phyloP scores from a whole-genome alignment of 202 grass and related monocot species.

The Zoysia matrella region DNA sequence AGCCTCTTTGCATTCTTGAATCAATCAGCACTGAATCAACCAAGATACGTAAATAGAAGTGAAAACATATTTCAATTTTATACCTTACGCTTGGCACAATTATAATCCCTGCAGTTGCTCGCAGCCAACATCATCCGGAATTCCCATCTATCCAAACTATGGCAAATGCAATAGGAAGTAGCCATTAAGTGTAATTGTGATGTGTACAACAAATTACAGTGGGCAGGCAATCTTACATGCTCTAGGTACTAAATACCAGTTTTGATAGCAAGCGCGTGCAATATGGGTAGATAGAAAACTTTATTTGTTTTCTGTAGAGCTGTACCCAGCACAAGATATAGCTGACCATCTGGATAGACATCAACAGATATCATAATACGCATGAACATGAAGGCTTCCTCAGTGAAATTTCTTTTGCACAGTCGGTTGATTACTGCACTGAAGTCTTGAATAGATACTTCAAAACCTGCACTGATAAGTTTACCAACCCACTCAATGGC shows the following conservation, averaged over 20 bases:
- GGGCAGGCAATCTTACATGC: conserved; percentile 29
- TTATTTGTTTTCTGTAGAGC: conserved; percentile 60
- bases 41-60: conserved; percentile 24
- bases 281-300: conserved; percentile 49
- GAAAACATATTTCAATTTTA: not conserved
- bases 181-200: not conserved
- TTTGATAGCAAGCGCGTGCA: conserved; percentile 79
- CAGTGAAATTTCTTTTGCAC: conserved; percentile 68
- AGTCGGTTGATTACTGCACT: conserved; percentile 83
- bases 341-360: conserved; percentile 66
- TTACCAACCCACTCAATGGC: conserved; percentile 58
- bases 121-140: not conserved
- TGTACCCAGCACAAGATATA: conserved; percentile 56
- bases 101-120: not conserved
- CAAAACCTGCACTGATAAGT: conserved; percentile 71
- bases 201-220: conserved; percentile 4
- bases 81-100: not conserved
- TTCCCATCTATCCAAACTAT: conserved; percentile 27
- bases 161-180: conserved; percentile 14
- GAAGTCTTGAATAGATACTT: conserved; percentile 74
- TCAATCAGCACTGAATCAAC: not conserved
- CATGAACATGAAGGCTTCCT: conserved; percentile 67
- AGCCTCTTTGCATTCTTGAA: not conserved
- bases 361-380: conserved; percentile 68
- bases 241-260: conserved; percentile 48